Evolutionary conservation across 352 stramenopile species (phyloP).

Genomic region (Phytophthora palmivora): DNA sequence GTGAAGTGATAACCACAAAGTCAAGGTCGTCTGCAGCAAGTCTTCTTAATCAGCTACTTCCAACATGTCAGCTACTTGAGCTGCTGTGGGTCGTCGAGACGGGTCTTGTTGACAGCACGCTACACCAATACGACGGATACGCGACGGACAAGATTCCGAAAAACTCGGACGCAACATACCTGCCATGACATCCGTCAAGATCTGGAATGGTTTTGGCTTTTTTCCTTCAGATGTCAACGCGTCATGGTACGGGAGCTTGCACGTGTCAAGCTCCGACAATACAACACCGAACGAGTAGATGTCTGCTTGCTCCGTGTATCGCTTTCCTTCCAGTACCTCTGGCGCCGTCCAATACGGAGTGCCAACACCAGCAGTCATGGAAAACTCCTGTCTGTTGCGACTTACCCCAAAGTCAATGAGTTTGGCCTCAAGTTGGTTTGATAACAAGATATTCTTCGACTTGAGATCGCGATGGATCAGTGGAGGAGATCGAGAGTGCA

Average conservation of each 20-base stretch:
- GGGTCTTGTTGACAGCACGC: constrained; percentile 53
- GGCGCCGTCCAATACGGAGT: constrained; percentile 46
- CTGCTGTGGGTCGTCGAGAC: constrained; percentile 34
- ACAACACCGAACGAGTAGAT: constrained; percentile 55
- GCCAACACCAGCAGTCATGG: constrained; percentile 36
- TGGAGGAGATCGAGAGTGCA: constrained; percentile 29
- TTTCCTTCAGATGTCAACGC: constrained; percentile 27
- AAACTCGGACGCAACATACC: constrained; percentile 57
- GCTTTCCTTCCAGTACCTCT: constrained; percentile 37
- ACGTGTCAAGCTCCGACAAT: constrained; percentile 43
- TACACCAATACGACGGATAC: constrained; percentile 45
- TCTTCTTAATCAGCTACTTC: constrained; percentile 6
- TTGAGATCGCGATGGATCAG: constrained; percentile 49
- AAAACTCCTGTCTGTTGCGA: constrained; percentile 27
- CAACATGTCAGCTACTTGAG: constrained; percentile 23
- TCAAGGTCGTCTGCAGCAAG: neutral
- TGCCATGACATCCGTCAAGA: constrained; percentile 45
- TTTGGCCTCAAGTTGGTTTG: constrained; percentile 66
- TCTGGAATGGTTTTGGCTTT: constrained; percentile 49
- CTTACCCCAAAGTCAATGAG: constrained; percentile 54
- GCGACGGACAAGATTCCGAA: constrained; percentile 42
- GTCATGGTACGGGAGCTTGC: constrained; percentile 41
- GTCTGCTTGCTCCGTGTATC: constrained; percentile 41
- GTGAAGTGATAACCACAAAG: too few species aligned
- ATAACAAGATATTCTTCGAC: constrained; percentile 72